Percentiles rank a stretch among this genome's conserved stretches.
Conservation (phyloP, 73 alveolate species). For the Tetrahymena malaccensis region DNA sequence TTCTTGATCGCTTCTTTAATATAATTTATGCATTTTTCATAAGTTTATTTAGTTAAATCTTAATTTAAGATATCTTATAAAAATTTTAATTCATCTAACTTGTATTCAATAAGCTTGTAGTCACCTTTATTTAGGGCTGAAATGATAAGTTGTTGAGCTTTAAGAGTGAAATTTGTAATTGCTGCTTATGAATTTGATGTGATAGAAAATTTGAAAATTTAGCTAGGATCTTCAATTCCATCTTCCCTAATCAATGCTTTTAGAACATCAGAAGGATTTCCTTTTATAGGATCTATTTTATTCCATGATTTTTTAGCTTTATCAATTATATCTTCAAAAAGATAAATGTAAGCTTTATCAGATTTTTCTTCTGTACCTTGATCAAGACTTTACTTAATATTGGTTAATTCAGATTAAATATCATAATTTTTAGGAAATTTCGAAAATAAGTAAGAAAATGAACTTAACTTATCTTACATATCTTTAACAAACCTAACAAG, state of each 20-base stretch:
- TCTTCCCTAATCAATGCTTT: not conserved
- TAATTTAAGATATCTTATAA: not conserved
- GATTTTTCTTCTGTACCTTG: not conserved
- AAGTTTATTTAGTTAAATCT: not conserved
- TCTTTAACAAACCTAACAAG: not conserved
- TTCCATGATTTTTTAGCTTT: not conserved
- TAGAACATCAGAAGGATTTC: too few relatives aligned
- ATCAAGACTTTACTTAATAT: not conserved
- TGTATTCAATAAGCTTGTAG: not conserved
- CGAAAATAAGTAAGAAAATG: not conserved
- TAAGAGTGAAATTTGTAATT: not conserved
- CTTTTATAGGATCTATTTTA: too few relatives aligned
- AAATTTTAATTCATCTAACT: not conserved
- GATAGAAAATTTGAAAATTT: not conserved
- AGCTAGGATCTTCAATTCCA: not conserved
- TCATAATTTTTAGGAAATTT: not conserved
- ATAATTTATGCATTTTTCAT: not conserved
- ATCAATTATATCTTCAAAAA: not conserved
- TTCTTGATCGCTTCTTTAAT: not conserved
- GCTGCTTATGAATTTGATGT: not conserved
- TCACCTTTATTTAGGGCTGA: not conserved
- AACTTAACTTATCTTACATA: not conserved
- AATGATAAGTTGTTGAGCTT: not conserved
- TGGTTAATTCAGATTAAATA: not conserved
- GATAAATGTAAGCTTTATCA: not conserved